A percentile compares a stretch with the other conserved stretches of the same genome.
These are phyloP conservation scores for Trebouxia sp. DNA, from an alignment of 139 green algal species.

Conservation along the genomic window DNA sequence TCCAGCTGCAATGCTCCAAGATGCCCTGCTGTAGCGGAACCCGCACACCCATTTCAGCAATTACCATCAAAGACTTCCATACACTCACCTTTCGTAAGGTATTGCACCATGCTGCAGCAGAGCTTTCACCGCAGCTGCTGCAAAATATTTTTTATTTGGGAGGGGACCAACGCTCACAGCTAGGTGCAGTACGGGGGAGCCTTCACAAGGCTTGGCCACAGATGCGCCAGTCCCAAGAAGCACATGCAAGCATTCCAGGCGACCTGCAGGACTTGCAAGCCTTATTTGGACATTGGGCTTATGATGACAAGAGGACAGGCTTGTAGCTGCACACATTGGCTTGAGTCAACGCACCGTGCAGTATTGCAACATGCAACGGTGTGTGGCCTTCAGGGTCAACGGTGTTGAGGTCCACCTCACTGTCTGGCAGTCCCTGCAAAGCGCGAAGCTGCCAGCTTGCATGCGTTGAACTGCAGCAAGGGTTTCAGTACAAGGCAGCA, in stretches of 20 bases:
- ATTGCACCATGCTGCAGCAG: conserved; percentile 56
- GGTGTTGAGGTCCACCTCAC: conserved; percentile 38
- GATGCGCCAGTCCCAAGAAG: conserved; percentile 60
- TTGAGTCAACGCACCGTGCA: conserved; percentile 53
- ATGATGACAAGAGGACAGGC: no score
- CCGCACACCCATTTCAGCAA: no score
- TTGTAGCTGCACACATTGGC: not conserved
- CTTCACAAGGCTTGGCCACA: conserved; percentile 56
- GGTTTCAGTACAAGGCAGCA: no score
- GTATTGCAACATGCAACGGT: conserved; percentile 81
- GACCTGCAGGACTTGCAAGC: conserved; percentile 40
- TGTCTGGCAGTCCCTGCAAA: conserved; percentile 1
- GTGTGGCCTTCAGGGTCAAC: conserved; percentile 67
- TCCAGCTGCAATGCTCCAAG: no score
- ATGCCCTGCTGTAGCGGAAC: no score
- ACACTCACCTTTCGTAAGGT: conserved; percentile 37
- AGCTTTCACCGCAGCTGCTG: conserved; percentile 39
- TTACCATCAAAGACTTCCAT: not conserved
- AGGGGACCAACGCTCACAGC: conserved; percentile 54
- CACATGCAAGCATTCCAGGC: conserved; percentile 46
- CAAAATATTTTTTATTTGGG: conserved; percentile 25
- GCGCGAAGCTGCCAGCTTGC: no score
- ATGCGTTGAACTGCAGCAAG: no score
- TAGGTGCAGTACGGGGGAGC: conserved; percentile 67
- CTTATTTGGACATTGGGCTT: not conserved